These are phyloP conservation scores for Phytophthora megakarya DNA, from an alignment of 352 stramenopile genomes.

Conservation along the genomic window DNA sequence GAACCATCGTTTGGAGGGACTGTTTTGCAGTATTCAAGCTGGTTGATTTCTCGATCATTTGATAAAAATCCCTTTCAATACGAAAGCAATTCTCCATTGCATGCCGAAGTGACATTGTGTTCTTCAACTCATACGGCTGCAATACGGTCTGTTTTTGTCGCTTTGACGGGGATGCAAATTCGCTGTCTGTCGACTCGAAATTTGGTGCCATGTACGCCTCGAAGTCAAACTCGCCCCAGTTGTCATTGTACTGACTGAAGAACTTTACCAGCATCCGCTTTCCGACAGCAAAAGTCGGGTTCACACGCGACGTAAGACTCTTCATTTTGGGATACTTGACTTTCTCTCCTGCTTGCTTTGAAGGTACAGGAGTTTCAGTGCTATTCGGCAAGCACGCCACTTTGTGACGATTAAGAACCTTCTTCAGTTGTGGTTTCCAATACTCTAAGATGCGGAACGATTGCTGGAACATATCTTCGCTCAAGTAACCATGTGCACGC, in stretches of 20 bases:
- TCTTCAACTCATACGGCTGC: constrained; percentile 57
- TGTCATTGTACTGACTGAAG: constrained; percentile 84
- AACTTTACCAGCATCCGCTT: constrained; percentile 75
- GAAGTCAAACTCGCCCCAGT: constrained; percentile 83
- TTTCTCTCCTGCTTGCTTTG: constrained; percentile 22
- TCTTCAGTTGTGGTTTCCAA: constrained; percentile 65
- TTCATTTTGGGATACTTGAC: constrained; percentile 49
- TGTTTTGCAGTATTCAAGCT: constrained; percentile 1
- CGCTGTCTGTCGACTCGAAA: constrained; percentile 35
- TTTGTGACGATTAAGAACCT: constrained; percentile 57
- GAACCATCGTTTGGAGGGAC: constrained; percentile 45
- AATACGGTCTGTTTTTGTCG: constrained; percentile 49
- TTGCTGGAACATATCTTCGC: constrained; percentile 60
- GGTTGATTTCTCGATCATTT: constrained; percentile 46
- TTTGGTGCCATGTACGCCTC: constrained; percentile 64
- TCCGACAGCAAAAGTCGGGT: constrained; percentile 76
- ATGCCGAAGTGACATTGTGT: constrained; percentile 58
- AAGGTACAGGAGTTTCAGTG: neutral
- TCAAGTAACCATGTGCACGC: constrained; percentile 61
- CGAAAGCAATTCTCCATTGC: constrained; percentile 83
- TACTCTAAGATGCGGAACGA: constrained; percentile 64
- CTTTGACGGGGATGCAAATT: constrained; percentile 34
- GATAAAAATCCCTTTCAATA: constrained; percentile 63
- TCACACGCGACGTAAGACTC: constrained; percentile 74
- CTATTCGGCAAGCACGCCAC: constrained; percentile 25